Conservation (phyloP, 2,329 filamentous ascomycete genomes). For the Cryphonectria carpinicola region DNA sequence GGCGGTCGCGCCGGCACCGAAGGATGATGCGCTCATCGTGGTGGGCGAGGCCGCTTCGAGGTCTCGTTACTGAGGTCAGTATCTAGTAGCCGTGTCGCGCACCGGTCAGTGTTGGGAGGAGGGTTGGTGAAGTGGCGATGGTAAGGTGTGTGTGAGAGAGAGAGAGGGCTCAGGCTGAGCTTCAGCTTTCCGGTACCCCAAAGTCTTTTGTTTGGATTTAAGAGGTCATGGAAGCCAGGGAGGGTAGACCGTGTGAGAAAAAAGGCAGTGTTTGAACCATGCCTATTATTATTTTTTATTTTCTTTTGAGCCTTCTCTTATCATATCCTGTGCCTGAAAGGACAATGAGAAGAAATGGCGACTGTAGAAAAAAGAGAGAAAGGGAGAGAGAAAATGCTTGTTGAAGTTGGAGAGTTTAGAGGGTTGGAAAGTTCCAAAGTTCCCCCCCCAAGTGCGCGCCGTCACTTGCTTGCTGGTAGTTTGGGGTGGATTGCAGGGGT, state of each 20-base stretch:
- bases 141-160: not conserved
- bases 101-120: not conserved
- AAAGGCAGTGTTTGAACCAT: not conserved
- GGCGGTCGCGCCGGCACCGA: constrained; percentile 34
- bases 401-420: not conserved
- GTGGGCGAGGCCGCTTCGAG: not conserved
- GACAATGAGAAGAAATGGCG: not conserved
- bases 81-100: not conserved
- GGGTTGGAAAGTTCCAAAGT: constrained; percentile 5
- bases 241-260: not conserved
- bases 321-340: not conserved
- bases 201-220: not conserved
- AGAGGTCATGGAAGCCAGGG: not conserved
- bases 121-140: constrained; percentile 11
- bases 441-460: constrained; percentile 3
- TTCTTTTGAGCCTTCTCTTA: not conserved
- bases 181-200: not conserved
- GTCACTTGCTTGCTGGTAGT: not conserved
- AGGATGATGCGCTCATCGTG: constrained; percentile 33
- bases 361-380: not conserved
- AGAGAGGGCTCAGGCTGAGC: not conserved
- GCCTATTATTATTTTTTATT: not conserved
- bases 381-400: not conserved
- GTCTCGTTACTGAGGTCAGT: not conserved
- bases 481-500: constrained; percentile 1